Percentiles rank a stretch among this genome's conserved stretches.
These are phyloP conservation scores for Penicillium canescens DNA, from an alignment of 495 filamentous ascomycete species.

Conservation along the genomic window DNA sequence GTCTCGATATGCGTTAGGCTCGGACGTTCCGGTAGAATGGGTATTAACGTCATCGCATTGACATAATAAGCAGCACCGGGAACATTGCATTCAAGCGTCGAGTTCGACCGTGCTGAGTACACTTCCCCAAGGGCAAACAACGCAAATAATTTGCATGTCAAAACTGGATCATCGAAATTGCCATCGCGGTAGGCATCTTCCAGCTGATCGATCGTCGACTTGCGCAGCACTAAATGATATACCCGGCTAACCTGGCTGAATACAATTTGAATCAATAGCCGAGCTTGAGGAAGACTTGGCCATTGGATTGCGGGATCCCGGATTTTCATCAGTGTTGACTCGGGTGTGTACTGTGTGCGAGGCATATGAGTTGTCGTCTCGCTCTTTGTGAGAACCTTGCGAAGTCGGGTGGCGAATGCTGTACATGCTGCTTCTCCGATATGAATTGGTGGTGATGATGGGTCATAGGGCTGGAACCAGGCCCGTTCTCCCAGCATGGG, in stretches of 20 bases:
- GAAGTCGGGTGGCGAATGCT: constrained; percentile 35
- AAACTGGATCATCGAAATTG: constrained; percentile 20
- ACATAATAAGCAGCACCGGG: constrained; percentile 33
- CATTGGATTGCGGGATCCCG: constrained; percentile 18
- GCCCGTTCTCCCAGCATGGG: constrained; percentile 32
- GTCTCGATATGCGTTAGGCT: constrained; percentile 27
- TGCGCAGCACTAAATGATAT: constrained; percentile 31
- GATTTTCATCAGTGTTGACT: constrained; percentile 19
- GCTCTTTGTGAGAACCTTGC: constrained; percentile 26
- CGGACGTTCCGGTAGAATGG: constrained; percentile 31
- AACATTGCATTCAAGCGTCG: constrained; percentile 16
- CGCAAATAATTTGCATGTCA: constrained; percentile 31
- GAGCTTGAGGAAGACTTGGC: constrained; percentile 26
- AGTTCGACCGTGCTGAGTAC: constrained; percentile 22
- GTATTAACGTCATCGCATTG: constrained; percentile 30
- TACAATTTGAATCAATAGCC: constrained; percentile 25
- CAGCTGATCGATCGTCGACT: constrained; percentile 25
- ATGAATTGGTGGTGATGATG: constrained; percentile 30
- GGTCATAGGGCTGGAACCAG: constrained; percentile 35
- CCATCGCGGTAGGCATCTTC: constrained; percentile 18
- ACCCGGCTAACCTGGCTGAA: constrained; percentile 29
- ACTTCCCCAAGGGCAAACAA: constrained; percentile 35
- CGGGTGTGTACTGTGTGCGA: constrained; percentile 28
- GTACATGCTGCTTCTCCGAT: constrained; percentile 37
- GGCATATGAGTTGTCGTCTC: constrained; percentile 24